Evolutionary conservation across 352 stramenopile genomes (phyloP), one percentile per base, ranked within the genome.

Genomic region (Halophytophthora batemanensis): DNA sequence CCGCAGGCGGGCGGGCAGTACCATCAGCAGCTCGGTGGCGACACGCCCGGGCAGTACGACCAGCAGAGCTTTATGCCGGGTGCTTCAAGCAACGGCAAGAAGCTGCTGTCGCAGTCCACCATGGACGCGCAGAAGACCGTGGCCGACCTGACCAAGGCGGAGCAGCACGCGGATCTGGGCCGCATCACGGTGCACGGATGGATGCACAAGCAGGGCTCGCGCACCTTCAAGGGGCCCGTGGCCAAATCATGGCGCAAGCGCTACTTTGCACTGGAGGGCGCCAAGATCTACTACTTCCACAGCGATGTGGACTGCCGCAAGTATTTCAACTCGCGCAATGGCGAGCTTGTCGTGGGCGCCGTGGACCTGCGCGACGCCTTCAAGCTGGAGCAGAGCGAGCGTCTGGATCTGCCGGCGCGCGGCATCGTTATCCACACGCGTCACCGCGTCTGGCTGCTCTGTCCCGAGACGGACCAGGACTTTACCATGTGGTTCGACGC

Each of bases 241-340:
- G 78, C 78, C 49, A 92, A 90, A 56, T 85, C 69, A 41, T 91
- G 81, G 81, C 69, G 79, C 42, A 86, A 88, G 37, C 82, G 79
- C 31, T 92, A 87, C 63, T 92, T 92, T 45, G 80, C 78, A n/a
- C 68, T 93, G 0, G 82, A 93, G 59, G 79, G 73, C 17, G 82
- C 75, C 34, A 90, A 87, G 63, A 93, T 93, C 61, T 93, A 87
- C 65, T 93, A 93, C 56, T 93, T 93, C 64, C 82, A 93, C 57
- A 81, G 77, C 35, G 70, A 77, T 37, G 77, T 93, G n/a, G 79
- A 93, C 61, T 87, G 75, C 46, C 79, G 82, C 61, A 87, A 90
- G 71, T 93, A 87, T 59, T 93, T 93, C 55, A 89, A 83, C 60
- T 87, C 77, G 45, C 77, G 82, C 28, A 90, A 84, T 37, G 70